Conservation (phyloP, 179 eudicot species). For the Beta lomatogona region DNA sequence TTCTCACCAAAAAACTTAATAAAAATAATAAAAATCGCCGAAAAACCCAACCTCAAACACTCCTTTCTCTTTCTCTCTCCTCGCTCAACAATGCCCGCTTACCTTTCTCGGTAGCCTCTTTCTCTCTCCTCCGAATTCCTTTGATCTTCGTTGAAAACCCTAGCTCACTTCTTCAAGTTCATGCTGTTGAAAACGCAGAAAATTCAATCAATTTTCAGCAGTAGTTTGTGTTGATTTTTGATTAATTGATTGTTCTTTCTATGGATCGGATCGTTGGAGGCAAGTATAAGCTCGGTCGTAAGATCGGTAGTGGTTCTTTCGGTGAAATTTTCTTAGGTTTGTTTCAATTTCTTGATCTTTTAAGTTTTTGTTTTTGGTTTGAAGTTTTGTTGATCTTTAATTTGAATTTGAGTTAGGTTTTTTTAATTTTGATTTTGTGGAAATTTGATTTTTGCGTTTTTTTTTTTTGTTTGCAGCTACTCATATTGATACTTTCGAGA, state of each 20-base stretch:
- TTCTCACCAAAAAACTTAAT: background rate
- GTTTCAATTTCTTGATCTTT: conserved; percentile 15
- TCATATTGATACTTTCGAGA: conserved; percentile 92
- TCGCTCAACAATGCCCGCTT: background rate
- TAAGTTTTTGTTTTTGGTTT: background rate
- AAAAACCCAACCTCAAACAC: background rate
- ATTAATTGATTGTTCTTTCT: background rate
- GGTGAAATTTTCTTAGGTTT: conserved; percentile 89
- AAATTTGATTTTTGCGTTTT: background rate
- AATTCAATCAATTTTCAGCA: background rate
- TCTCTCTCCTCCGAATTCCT: background rate
- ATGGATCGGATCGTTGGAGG: conserved; percentile 95
- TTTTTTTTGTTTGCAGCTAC: conserved; percentile 66
- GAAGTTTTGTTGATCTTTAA: background rate
- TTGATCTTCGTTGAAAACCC: conserved; percentile 27
- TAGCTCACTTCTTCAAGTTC: conserved; percentile 22
- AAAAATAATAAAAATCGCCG: background rate
- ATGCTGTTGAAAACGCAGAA: background rate
- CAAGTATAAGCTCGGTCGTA: conserved; percentile 93
- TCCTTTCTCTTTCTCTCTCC: conserved; percentile 10
- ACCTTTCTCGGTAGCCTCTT: background rate
- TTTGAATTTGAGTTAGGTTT: conserved; percentile 4
- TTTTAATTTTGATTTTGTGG: background rate
- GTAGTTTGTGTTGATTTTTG: background rate
- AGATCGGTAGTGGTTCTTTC: conserved; percentile 98